Base-by-base conservation (phyloP, 2,329 filamentous ascomycete genomes). In the Penicillium sp. region DNA sequence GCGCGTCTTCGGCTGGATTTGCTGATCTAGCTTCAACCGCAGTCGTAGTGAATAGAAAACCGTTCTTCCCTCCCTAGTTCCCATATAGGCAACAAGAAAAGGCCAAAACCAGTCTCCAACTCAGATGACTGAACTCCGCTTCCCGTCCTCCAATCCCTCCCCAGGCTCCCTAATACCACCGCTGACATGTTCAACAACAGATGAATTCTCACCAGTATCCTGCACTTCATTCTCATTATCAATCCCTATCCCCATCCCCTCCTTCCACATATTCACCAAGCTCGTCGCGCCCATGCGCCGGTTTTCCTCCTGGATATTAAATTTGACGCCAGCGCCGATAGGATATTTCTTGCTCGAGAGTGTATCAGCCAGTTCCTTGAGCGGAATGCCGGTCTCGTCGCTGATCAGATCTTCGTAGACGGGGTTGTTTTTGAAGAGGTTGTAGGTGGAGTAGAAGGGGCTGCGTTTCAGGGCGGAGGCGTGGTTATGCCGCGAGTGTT, bases 351-450 rank as follows among this genome's bases (percentile, higher is more conserved):
- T 60, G 43, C 63, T 56, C 56, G 64, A 53, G 39, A 73, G 61
- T n/a, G 63, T 65, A 62, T 75, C 72, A 22, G 68, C 72, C 42
- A 73, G 52, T 44, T 64, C 66, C 26, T 38, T 50, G n/a, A 70
- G 43, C 9, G 71, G 72, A 4, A 70, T 63, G 2, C 57, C 57
- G 14, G 61, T 65, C 14, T 58, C 55, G 0, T 55, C 29, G 10
- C 49, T 50, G n/a, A 65, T 58, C 42, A 75, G 55, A 59, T 75
- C 73, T 18, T 61, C 57, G 31, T 66, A 66, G 38, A 69, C 62
- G 9, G 61, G 58, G 20, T 58, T 66, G 4, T 60, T 51, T 32
- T 58, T 57, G 10, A 66, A 57, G 13, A 69, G 50, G 8, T 61
- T 50, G 49, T 71, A 75, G 11, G 58, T 42, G 8, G 53, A 53